Evolutionary conservation across 495 filamentous ascomycete species (phyloP).

Genomic region (Hypoxylon intermedium): DNA sequence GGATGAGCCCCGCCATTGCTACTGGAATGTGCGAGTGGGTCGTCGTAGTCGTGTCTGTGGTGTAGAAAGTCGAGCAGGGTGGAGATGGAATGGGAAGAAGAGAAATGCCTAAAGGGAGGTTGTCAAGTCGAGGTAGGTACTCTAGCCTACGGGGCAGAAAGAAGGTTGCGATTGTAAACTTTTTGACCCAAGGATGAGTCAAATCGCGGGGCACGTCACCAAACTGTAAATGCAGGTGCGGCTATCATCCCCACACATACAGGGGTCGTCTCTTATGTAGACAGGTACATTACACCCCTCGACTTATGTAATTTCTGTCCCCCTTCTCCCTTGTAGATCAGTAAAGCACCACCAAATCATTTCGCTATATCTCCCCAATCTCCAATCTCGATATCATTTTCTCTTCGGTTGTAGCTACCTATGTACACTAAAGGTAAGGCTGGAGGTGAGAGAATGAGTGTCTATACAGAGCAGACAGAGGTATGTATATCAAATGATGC

Average conservation of each 20-base stretch:
- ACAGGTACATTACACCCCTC: not conserved
- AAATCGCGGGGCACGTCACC: slow-evolving; percentile 39
- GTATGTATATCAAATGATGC: no score
- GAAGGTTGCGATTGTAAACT: not conserved
- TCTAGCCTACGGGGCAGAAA: not conserved
- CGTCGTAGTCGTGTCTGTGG: not conserved
- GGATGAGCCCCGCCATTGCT: slow-evolving; percentile 21
- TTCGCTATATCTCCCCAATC: no score
- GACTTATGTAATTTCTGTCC: not conserved
- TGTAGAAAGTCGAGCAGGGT: not conserved
- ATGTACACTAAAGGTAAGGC: no score
- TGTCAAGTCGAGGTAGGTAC: not conserved
- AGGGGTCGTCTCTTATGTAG: slow-evolving; percentile 4
- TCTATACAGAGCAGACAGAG: no score
- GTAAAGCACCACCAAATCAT: no score
- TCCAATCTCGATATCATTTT: no score
- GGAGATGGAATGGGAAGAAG: not conserved
- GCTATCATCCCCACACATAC: slow-evolving; percentile 22
- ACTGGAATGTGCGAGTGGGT: not conserved
- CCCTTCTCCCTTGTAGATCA: no score
- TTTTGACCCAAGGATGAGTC: slow-evolving; percentile 22
- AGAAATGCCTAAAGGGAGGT: no score
- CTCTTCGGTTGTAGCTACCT: no score
- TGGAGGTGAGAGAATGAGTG: no score
- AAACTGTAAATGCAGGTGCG: slow-evolving; percentile 28